Base-by-base conservation (phyloP, 108 stramenopile species). In the Conticribra guillardii region DNA sequence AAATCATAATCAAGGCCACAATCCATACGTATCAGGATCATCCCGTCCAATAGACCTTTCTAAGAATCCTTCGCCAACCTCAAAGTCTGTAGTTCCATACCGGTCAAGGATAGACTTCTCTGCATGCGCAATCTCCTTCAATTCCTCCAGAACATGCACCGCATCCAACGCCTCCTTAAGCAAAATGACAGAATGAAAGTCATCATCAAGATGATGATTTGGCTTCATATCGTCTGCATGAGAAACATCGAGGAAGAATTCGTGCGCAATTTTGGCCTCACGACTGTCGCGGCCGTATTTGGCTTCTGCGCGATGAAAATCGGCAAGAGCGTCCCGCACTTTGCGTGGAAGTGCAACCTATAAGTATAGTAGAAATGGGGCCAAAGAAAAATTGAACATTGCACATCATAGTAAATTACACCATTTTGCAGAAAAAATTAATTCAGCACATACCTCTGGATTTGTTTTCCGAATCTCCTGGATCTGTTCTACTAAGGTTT, bases 51-150 rank as follows among this genome's bases (percentile, higher is more conserved):
- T 58, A 33, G 41, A 33, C 24, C 67, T 27, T 27, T 68, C 67
- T 19, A 68, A 48, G 2, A 68, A 58, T 21, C 67, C 67, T 18
- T 68, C 67, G 0, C 67, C 67, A 30, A 68, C 29, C 47, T 68
- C 67, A 48, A 68, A 68, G 45, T 68, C 67, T 15, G 55, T 68
- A 14, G 55, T 68, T 14, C 67, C 67, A 49, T 57, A 68, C 5
- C 67, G 54, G 47, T 68, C 67, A 45, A 68, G 46, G 31, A 68
- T 58, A 47, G 55, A 22, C 55, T 58, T 68, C 46, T 68, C 67
- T 54, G 54, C 46, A 29, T 57, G 56, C 2, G 47, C 67, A 49
- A 68, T 58, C 30, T 68, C 67, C 45, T 68, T 68, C 55, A 68
- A 48, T 26, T 68, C 67, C 16, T 58, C 56, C 26, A 68, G 34